A percentile compares a stretch with the other conserved stretches of the same genome.
phyloP scores from a whole-genome alignment of 1,284 basidiomycete species.

The Kalmanozyma brasiliensis region DNA sequence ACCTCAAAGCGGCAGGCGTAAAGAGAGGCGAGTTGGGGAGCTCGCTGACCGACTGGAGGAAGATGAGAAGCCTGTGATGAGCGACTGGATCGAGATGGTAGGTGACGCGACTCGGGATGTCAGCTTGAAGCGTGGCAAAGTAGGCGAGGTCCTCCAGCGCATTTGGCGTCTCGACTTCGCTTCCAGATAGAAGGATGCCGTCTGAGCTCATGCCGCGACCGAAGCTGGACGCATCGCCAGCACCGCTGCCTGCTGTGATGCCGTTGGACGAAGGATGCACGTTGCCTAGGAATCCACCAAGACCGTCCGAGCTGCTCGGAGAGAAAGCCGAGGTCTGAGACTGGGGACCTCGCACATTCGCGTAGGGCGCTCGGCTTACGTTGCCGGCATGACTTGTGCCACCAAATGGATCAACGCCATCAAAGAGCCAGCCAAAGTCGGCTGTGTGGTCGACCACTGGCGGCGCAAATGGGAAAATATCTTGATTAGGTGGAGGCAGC shows the following conservation, averaged over 20 bases:
- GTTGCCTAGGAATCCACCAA: conserved; percentile 43
- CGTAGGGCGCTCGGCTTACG: conserved; percentile 18
- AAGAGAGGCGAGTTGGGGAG: conserved; percentile 55
- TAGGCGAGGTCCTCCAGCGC: conserved; percentile 56
- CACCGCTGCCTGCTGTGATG: conserved; percentile 7
- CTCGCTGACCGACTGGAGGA: conserved; percentile 52
- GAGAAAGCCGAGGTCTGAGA: conserved; percentile 46
- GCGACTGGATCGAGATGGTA: conserved; percentile 49
- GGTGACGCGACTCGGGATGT: conserved; percentile 45
- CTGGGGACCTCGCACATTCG: conserved; percentile 26
- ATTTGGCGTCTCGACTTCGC: conserved; percentile 46
- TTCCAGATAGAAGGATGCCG: conserved; percentile 35
- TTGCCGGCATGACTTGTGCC: conserved; percentile 34
- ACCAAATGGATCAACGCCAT: conserved; percentile 49
- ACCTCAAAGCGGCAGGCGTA: conserved; percentile 48
- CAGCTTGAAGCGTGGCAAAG: conserved; percentile 54
- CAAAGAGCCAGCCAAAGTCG: conserved; percentile 57
- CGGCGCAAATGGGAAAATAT: conserved; percentile 52
- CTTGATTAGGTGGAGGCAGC: conserved; percentile 33
- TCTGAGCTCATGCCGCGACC: conserved; percentile 42
- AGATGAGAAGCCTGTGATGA: conserved; percentile 50
- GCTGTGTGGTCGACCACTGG: conserved; percentile 46
- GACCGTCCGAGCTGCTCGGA: conserved; percentile 47
- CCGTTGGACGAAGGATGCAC: conserved; percentile 32
- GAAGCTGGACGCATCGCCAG: conserved; percentile 34